phyloP scores from a whole-genome alignment of 2,329 filamentous ascomycete species.

The Pyrenophora tritici-repentis region DNA sequence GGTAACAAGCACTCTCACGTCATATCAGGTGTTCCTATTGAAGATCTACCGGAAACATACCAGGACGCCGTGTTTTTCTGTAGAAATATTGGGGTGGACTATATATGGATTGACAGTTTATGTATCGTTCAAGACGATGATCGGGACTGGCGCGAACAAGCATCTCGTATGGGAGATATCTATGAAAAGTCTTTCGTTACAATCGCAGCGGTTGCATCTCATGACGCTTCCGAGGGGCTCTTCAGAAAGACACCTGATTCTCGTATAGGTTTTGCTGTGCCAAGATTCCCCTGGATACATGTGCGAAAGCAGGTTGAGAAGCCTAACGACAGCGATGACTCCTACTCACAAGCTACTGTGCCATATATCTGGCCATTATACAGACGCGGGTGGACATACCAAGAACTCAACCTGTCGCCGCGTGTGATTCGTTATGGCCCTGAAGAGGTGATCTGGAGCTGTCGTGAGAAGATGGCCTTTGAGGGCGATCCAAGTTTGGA shows the following conservation, averaged over 20 bases:
- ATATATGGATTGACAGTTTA: conserved; percentile 6
- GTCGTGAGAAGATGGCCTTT: background rate
- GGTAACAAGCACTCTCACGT: background rate
- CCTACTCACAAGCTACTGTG: background rate
- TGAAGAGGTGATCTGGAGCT: conserved; percentile 15
- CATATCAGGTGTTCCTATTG: background rate
- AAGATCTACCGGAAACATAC: background rate
- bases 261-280: background rate
- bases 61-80: background rate
- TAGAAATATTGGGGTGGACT: background rate
- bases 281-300: background rate
- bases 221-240: background rate
- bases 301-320: background rate
- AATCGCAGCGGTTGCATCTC: background rate
- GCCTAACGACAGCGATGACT: background rate
- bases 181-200: background rate
- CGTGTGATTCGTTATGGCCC: conserved; percentile 6
- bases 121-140: conserved; percentile 7
- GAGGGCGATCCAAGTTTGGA: background rate
- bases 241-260: background rate
- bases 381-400: conserved; percentile 1
- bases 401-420: conserved; percentile 2
- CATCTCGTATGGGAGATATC: conserved; percentile 1
- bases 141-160: conserved; percentile 2
- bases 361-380: background rate